phyloP scores from a whole-genome alignment of 148 eudicot species.

The Diospyros lotus region DNA sequence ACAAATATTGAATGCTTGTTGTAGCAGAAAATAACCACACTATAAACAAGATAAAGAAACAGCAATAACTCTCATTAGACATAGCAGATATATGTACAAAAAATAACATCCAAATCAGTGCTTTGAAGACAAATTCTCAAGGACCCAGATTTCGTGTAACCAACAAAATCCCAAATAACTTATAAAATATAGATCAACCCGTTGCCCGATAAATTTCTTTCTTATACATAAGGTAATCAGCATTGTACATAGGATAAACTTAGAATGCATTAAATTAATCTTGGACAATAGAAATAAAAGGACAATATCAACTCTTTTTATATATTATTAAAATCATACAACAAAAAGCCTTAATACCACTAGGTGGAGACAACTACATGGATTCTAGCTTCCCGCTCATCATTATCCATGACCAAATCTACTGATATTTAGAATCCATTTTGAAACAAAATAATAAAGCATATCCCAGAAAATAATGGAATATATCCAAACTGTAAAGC shows the following conservation, averaged over 20 bases:
- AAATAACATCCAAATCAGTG: conserved; percentile 7
- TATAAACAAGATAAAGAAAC: neutral
- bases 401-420: too few relatives aligned
- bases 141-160: neutral
- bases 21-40: neutral
- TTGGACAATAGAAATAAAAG: neutral
- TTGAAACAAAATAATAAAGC: too few relatives aligned
- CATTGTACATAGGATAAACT: too few relatives aligned
- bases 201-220: neutral
- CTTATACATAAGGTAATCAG: neutral
- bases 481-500: neutral
- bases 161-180: neutral
- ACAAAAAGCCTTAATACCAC: too few relatives aligned
- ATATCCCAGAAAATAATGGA: neutral
- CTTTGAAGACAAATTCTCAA: neutral
- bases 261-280: too few relatives aligned
- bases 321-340: too few relatives aligned
- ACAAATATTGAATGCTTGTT: neutral
- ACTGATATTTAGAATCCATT: too few relatives aligned
- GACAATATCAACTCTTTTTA: neutral
- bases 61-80: neutral
- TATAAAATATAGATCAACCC: neutral
- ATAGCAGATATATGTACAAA: neutral
- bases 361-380: too few relatives aligned
- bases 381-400: too few relatives aligned